Conservation (phyloP, 345 rosid genomes). For the Eucalyptus urophylla region DNA sequence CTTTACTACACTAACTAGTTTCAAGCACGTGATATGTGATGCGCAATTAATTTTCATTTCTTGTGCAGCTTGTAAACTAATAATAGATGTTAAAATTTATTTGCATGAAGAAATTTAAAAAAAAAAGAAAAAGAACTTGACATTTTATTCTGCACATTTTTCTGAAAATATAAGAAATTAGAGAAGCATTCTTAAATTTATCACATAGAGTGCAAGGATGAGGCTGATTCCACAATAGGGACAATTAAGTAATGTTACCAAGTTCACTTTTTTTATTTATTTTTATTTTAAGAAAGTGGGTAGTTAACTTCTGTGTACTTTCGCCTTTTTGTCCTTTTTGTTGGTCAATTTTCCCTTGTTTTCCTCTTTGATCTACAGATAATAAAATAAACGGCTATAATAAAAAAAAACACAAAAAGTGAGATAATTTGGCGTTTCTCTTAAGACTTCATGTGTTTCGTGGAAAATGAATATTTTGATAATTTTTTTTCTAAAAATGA, state of each 20-base stretch:
- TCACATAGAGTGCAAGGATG: background rate
- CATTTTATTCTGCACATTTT: background rate
- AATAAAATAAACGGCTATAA: background rate
- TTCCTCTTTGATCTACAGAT: background rate
- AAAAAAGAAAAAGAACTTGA: background rate
- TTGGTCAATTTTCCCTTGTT: background rate
- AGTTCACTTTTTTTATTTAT: background rate
- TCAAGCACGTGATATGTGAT: background rate
- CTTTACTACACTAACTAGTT: background rate
- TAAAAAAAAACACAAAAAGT: background rate
- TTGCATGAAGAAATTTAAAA: background rate
- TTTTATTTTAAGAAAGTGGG: background rate
- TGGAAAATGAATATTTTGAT: too few species aligned
- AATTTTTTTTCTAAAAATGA: too few species aligned
- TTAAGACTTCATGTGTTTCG: too few species aligned
- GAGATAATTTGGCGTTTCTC: background rate
- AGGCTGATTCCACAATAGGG: background rate
- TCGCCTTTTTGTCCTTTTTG: background rate
- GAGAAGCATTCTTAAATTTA: background rate
- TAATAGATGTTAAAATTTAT: background rate
- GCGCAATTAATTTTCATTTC: background rate
- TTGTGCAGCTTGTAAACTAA: background rate
- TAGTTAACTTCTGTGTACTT: background rate
- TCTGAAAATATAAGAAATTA: background rate
- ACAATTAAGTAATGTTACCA: background rate